Evolutionary conservation across 805 yeast genomes (phyloP).

Genomic region (Yarrowia deformans): DNA sequence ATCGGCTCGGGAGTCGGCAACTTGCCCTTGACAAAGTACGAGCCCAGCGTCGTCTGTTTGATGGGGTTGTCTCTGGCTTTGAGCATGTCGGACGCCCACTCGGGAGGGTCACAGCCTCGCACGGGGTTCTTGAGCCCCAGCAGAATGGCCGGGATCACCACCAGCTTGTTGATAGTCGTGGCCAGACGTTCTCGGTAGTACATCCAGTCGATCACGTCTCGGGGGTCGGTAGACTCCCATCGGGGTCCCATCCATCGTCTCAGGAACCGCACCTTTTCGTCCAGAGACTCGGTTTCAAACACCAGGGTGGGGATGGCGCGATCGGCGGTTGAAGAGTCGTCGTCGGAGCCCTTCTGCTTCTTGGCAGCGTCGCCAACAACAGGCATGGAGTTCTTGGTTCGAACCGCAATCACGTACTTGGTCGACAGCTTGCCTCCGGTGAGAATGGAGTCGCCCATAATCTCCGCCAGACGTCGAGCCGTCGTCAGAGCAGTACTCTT

Average conservation of each 20-base stretch:
- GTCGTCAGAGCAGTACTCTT: slow-evolving; percentile 97
- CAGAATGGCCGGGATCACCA: slow-evolving; percentile 96
- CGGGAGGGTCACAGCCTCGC: slow-evolving; percentile 92
- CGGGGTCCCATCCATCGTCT: slow-evolving; percentile 89
- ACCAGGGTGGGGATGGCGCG: slow-evolving; percentile 97
- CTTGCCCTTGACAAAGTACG: slow-evolving; percentile 59
- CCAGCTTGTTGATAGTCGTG: slow-evolving; percentile 91
- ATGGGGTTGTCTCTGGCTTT: slow-evolving; percentile 65
- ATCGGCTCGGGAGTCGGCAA: slow-evolving; percentile 51
- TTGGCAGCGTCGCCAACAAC: not conserved
- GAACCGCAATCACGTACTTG: slow-evolving; percentile 85
- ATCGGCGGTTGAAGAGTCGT: slow-evolving; percentile 89
- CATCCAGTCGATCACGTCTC: slow-evolving; percentile 90
- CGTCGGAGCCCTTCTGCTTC: slow-evolving; percentile 34
- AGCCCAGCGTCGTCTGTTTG: slow-evolving; percentile 71
- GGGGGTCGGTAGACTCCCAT: slow-evolving; percentile 81
- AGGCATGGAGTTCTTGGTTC: slow-evolving; percentile 56
- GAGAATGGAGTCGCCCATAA: slow-evolving; percentile 94
- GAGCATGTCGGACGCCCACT: slow-evolving; percentile 80
- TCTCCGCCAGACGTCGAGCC: slow-evolving; percentile 90
- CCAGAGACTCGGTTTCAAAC: slow-evolving; percentile 74
- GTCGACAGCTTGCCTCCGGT: slow-evolving; percentile 96
- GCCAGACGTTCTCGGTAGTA: slow-evolving; percentile 91
- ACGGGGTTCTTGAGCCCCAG: slow-evolving; percentile 91
- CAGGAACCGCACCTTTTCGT: slow-evolving; percentile 71